Evolutionary conservation across 768 basidiomycete genomes (phyloP).

Genomic region (Ramaria rubella): DNA sequence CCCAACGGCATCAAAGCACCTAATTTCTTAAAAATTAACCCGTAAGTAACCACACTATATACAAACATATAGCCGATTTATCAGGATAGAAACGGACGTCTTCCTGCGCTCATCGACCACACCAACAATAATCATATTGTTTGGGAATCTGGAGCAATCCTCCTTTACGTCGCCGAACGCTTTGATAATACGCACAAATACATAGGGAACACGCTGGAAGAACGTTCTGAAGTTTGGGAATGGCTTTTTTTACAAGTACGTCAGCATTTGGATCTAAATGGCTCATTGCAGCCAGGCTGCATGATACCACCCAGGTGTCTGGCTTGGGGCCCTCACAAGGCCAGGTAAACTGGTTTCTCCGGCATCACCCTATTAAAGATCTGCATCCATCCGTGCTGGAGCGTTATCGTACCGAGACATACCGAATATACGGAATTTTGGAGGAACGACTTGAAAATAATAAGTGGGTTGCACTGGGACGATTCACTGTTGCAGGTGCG

Average conservation of each 20-base stretch:
- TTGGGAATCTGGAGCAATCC: slow-evolving; percentile 76
- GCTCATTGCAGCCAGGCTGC: background rate
- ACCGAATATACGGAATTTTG: slow-evolving; percentile 16
- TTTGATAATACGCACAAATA: slow-evolving; percentile 72
- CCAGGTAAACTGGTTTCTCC: slow-evolving; percentile 15
- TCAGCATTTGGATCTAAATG: too few species aligned
- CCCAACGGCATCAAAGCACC: background rate
- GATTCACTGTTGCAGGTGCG: slow-evolving; percentile 4
- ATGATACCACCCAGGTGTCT: background rate
- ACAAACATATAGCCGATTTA: background rate
- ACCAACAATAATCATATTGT: slow-evolving; percentile 49
- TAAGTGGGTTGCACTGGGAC: background rate
- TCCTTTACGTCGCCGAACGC: slow-evolving; percentile 75
- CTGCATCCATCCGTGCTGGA: slow-evolving; percentile 13
- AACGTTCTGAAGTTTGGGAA: background rate
- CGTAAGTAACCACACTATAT: background rate
- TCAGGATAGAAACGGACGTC: slow-evolving; percentile 44
- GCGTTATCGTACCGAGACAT: slow-evolving; percentile 15
- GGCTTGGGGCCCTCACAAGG: slow-evolving; percentile 6
- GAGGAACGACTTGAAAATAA: slow-evolving; percentile 13
- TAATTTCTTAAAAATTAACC: slow-evolving; percentile 4
- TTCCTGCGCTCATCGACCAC: slow-evolving; percentile 61
- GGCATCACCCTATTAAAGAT: slow-evolving; percentile 14
- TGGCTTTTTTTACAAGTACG: slow-evolving; percentile 3
- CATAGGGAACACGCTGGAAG: slow-evolving; percentile 18